Evolutionary conservation across 2,329 filamentous ascomycete species (phyloP), one percentile per base, ranked within the genome.

Genomic region (Xylaria sp.): DNA sequence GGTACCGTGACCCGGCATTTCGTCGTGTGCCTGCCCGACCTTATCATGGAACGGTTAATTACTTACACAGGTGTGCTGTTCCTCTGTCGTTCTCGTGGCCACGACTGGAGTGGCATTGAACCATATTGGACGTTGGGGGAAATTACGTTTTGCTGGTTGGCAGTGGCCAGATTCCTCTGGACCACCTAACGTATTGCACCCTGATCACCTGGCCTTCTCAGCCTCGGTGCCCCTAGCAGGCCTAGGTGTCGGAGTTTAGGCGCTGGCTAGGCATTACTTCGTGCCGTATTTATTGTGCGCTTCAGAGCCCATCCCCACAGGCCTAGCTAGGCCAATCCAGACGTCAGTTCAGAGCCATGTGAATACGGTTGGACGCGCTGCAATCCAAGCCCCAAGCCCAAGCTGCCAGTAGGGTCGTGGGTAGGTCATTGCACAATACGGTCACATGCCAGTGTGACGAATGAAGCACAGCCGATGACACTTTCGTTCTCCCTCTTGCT

Each of bases 201-300:
- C 41, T 57, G 62, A 55, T 65, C 64, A 66, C 62, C 63, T 64
- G 64, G 61, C 55, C 57, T 40, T 51, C 57, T 64, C 59, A 65
- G 63, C 63, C 63, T 63, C 63, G 58, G 51, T 56, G 50, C 18
- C 17, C n/a, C 26, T 46, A 47, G n/a, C n/a, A 45, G 29, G 44
- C 26, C 26, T 38, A 47, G 16, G 11, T 6, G 7, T 13, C 18
- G 7, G 7, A 38, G 2, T 24, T 37, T n/a, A n/a, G n/a, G n/a
- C n/a, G n/a, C n/a, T n/a, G n/a, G n/a, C n/a, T n/a, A n/a, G n/a
- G n/a, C n/a, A n/a, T n/a, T n/a, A n/a, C n/a, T n/a, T n/a, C n/a
- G n/a, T n/a, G n/a, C n/a, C n/a, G n/a, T n/a, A n/a, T n/a, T n/a
- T n/a, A n/a, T 26, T 26, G 24, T 11, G 24, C 24, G 5, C 24